Conservation (phyloP, 2,329 filamentous ascomycete genomes). For the Pestalotiopsis sp. region DNA sequence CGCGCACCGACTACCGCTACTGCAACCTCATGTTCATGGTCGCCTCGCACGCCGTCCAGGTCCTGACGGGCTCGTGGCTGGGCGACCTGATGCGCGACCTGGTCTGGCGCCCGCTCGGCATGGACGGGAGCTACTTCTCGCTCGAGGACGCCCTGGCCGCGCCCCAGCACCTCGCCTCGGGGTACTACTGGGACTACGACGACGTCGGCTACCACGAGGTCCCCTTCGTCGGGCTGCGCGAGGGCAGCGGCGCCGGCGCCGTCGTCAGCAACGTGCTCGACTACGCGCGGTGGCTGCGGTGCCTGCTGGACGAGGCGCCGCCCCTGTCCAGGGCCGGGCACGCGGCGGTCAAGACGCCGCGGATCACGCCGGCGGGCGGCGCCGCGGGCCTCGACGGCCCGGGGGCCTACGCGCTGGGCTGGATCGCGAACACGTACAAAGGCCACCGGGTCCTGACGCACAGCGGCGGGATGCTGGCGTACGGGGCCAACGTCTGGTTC, state of each 20-base stretch:
- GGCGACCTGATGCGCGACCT: conserved; percentile 39
- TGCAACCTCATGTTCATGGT: conserved; percentile 56
- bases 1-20: conserved; percentile 50
- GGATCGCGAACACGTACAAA: conserved; percentile 40
- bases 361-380: conserved; percentile 26
- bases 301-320: conserved; percentile 42
- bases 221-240: conserved; percentile 26
- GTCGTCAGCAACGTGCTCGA: conserved; percentile 50
- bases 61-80: conserved; percentile 39
- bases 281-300: conserved; percentile 54
- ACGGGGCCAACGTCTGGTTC: conserved; percentile 45
- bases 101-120: conserved; percentile 47
- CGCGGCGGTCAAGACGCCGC: conserved; percentile 34
- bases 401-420: conserved; percentile 43
- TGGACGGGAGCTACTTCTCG: conserved; percentile 41
- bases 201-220: conserved; percentile 24
- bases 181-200: conserved; percentile 42
- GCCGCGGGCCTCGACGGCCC: conserved; percentile 31
- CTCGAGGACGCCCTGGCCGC: conserved; percentile 31
- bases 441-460: conserved; percentile 46
- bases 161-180: conserved; percentile 38
- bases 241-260: conserved; percentile 42
- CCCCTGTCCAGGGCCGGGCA: conserved; percentile 37
- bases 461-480: conserved; percentile 45
- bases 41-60: conserved; percentile 47